phyloP scores from a whole-genome alignment of 2,329 filamentous ascomycete species.

The Microdochium trichocladiopsis region DNA sequence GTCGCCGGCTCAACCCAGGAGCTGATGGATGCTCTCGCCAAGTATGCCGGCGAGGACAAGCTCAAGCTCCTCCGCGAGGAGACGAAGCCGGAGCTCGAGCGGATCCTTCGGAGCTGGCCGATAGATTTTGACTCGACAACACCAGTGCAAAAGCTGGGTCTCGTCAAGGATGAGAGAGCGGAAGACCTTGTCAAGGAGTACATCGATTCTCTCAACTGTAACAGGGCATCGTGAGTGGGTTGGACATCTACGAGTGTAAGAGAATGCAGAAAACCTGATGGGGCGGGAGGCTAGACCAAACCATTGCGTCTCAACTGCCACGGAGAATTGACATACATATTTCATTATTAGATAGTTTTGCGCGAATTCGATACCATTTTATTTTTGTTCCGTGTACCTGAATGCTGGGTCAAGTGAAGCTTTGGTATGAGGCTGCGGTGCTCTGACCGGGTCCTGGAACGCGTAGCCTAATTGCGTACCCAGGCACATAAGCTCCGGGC shows the following conservation, averaged over 20 bases:
- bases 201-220: conserved; percentile 27
- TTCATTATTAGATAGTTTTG: not conserved
- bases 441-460: no score
- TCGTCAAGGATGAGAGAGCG: conserved; percentile 41
- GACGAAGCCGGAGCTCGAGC: conserved; percentile 44
- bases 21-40: conserved; percentile 50
- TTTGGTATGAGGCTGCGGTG: no score
- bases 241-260: not conserved
- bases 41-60: conserved; percentile 47
- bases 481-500: no score
- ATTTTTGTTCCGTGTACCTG: no score
- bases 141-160: conserved; percentile 38
- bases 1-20: conserved; percentile 50
- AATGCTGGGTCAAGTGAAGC: no score
- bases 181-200: conserved; percentile 51
- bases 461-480: no score
- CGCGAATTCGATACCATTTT: not conserved
- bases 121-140: conserved; percentile 46
- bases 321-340: not conserved
- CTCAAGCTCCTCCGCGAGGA: conserved; percentile 45
- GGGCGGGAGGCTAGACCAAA: not conserved
- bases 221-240: conserved; percentile 1
- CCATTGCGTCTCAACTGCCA: no score
- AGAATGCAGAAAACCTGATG: not conserved
- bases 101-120: conserved; percentile 54